phyloP scores from a whole-genome alignment of 805 yeast species.

The Starmerella bombi region DNA sequence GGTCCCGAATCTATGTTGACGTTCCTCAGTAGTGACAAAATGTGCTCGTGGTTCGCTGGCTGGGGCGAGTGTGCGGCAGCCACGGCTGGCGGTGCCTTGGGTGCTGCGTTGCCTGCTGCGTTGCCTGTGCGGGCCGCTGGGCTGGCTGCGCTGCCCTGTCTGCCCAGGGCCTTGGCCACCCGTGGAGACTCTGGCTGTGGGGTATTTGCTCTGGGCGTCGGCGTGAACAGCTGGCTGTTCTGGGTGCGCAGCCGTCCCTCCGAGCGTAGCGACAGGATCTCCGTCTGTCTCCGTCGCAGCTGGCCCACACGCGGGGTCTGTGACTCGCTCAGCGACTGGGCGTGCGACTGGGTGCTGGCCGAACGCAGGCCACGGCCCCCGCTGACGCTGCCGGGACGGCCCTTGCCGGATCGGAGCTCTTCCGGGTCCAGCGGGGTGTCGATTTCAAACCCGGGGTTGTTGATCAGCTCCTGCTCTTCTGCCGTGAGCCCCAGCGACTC shows the following conservation, averaged over 20 bases:
- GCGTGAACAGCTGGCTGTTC: too few relatives aligned
- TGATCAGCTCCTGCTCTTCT: constrained; percentile 8
- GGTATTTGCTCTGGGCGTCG: too few relatives aligned
- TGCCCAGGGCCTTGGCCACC: too few relatives aligned
- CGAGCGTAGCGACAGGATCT: constrained; percentile 9
- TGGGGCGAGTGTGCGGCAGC: too few relatives aligned
- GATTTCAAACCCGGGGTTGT: constrained; percentile 10
- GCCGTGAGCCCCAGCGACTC: constrained; percentile 6
- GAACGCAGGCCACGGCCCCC: not conserved
- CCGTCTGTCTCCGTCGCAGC: constrained; percentile 12
- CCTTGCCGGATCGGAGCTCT: constrained; percentile 3
- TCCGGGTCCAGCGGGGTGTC: constrained; percentile 12
- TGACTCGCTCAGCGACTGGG: constrained; percentile 4
- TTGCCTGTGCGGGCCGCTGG: too few relatives aligned
- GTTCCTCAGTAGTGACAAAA: not conserved
- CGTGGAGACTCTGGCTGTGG: too few relatives aligned
- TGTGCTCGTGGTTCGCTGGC: too few relatives aligned
- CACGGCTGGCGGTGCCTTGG: too few relatives aligned
- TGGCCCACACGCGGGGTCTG: constrained; percentile 8
- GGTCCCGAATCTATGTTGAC: not conserved
- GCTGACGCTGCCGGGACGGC: not conserved
- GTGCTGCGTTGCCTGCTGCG: too few relatives aligned
- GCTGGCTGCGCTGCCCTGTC: too few relatives aligned
- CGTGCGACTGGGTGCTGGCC: not conserved
- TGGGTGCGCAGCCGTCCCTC: too few relatives aligned